Evolutionary conservation across 148 eudicot species (phyloP), one percentile per base, ranked within the genome.

Genomic region (Oxyria digyna): DNA sequence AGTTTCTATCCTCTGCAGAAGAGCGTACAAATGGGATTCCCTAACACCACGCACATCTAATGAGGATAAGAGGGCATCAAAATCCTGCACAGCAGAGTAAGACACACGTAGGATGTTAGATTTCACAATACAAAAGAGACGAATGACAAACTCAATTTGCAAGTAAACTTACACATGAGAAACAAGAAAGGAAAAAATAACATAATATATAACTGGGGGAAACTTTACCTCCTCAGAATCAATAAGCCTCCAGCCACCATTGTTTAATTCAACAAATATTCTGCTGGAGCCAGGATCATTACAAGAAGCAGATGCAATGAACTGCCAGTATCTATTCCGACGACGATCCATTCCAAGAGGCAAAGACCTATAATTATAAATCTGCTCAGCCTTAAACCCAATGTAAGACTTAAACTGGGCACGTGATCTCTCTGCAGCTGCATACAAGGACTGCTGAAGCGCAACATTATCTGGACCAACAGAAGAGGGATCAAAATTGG

Each of bases 321-420:
- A 94, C 75, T 86, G 92, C 97, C 98, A 89, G 74, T 94, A 90
- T 48, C 97, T 69, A 67, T 94, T 94, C 33, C 85, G 81, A 65
- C 98, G 88, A 42, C 98, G 88, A 72, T 94, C 98, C 65, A 88
- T 85, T 26, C 98, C 98, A 69, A 94, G 84, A 50, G 97, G 97
- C 85, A 90, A 79, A 10, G 98, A 94, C 79, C 94, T 80, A 69
- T 93, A 88, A n/a, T 80, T 86, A 79, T 87, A 88, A 77, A 84
- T 82, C 69, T 87, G 92, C 68, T 93, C 96, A 13, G 97, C 98
- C 80, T 81, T 87, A 67, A 86, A 83, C 8, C 90, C 87, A 73
- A 94, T 79, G 64, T 74, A 88, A 45, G 98, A 78, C 79, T 93
- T 93, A 23, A 86, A 76, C 72, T 88, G 85, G 35, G 91, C 84